Percentiles rank a stretch among this genome's conserved stretches.
phyloP scores from a whole-genome alignment of 2,329 filamentous ascomycete genomes.

The Penicillium fuscoglaucum region DNA sequence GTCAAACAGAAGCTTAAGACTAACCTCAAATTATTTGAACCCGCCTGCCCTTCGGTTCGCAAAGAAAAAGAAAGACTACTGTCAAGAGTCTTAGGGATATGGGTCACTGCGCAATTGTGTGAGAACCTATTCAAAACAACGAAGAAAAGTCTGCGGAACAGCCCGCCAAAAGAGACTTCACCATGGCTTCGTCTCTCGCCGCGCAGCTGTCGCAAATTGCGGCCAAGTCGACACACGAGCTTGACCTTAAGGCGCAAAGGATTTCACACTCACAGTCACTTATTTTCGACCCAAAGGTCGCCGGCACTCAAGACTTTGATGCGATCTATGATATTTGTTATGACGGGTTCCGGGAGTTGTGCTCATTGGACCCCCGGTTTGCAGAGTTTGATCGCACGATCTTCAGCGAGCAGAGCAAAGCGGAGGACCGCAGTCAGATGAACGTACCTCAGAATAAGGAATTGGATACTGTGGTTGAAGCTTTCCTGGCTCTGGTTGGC shows the following conservation, averaged over 20 bases:
- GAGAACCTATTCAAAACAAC: slow-evolving; percentile 2
- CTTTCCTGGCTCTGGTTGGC: slow-evolving; percentile 78
- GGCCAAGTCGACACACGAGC: slow-evolving; percentile 81
- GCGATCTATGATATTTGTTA: slow-evolving; percentile 82
- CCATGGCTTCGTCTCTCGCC: slow-evolving; percentile 82
- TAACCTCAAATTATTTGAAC: slow-evolving; percentile 5
- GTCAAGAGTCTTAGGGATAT: background rate
- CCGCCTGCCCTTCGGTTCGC: background rate
- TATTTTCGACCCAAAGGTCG: slow-evolving; percentile 84
- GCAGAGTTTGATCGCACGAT: slow-evolving; percentile 70
- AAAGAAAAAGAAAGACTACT: background rate
- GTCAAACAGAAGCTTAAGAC: slow-evolving; percentile 2
- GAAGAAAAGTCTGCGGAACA: background rate
- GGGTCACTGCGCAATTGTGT: slow-evolving; percentile 7
- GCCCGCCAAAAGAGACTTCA: slow-evolving; percentile 24
- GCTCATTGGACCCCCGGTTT: slow-evolving; percentile 80
- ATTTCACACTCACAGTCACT: slow-evolving; percentile 89
- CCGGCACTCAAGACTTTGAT: slow-evolving; percentile 85
- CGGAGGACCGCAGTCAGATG: slow-evolving; percentile 83
- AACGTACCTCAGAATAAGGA: slow-evolving; percentile 77
- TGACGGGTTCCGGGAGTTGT: slow-evolving; percentile 89
- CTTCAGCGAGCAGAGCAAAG: slow-evolving; percentile 91
- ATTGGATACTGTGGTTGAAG: slow-evolving; percentile 73
- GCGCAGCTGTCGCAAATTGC: slow-evolving; percentile 93
- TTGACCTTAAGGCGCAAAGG: slow-evolving; percentile 92